These are phyloP conservation scores for Passiflora organensis DNA, from an alignment of 345 rosid genomes.

Conservation along the genomic window DNA sequence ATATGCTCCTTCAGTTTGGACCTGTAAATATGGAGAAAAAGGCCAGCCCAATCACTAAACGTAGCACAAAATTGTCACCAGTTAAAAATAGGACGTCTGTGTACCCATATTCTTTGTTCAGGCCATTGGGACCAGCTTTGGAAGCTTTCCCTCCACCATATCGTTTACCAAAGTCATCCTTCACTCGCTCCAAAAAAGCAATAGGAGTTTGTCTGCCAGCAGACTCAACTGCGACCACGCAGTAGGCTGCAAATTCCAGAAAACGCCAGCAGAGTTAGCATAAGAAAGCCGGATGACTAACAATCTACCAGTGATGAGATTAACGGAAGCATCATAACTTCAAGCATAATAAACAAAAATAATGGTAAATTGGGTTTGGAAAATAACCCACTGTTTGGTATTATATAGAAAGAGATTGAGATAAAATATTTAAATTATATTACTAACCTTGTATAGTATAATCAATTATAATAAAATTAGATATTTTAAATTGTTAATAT, in stretches of 20 bases:
- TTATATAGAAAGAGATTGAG: too few relatives aligned
- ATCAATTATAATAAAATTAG: too few relatives aligned
- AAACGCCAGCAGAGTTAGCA: slow-evolving; percentile 16
- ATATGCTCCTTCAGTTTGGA: slow-evolving; percentile 93
- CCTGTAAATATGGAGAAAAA: slow-evolving; percentile 37
- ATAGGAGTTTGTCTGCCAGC: slow-evolving; percentile 86
- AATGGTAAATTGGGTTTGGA: too few relatives aligned
- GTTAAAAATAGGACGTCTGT: not conserved
- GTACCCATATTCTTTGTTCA: slow-evolving; percentile 90
- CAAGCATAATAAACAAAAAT: too few relatives aligned
- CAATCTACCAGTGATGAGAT: too few relatives aligned
- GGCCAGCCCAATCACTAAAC: too few relatives aligned
- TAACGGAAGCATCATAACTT: too few relatives aligned
- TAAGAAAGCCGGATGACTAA: too few relatives aligned
- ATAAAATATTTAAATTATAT: too few relatives aligned
- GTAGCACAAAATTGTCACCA: not conserved
- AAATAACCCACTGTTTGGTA: too few relatives aligned
- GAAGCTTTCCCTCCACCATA: slow-evolving; percentile 94
- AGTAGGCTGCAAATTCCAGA: slow-evolving; percentile 57
- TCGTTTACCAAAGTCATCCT: slow-evolving; percentile 84
- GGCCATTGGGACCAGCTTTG: slow-evolving; percentile 86
- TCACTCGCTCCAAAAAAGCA: slow-evolving; percentile 87
- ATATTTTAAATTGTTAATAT: too few relatives aligned
- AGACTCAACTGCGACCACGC: slow-evolving; percentile 92
- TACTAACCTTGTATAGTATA: too few relatives aligned